These are phyloP conservation scores for Prunus yedoensis DNA, from an alignment of 331 rosid species.

Conservation along the genomic window DNA sequence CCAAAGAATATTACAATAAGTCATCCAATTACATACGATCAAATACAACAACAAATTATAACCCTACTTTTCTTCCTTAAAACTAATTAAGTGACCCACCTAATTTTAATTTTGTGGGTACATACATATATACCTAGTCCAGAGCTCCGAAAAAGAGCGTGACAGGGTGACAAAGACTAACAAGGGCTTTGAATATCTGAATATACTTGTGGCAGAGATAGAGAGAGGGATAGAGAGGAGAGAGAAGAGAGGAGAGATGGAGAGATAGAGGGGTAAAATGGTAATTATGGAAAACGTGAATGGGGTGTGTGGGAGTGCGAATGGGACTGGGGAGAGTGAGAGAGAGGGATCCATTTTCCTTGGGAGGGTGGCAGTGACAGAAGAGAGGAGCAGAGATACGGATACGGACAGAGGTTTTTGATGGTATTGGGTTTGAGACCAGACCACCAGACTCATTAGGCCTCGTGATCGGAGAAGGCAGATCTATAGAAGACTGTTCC, in stretches of 20 bases:
- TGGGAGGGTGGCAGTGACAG: slow-evolving; percentile 87
- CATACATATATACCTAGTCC: too few species aligned
- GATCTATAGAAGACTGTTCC: slow-evolving; percentile 99
- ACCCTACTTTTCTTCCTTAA: too few species aligned
- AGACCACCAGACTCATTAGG: slow-evolving; percentile 19
- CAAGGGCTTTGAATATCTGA: slow-evolving; percentile 1
- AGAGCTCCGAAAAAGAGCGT: background rate
- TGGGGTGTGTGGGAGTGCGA: slow-evolving; percentile 47
- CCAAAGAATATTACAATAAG: too few species aligned
- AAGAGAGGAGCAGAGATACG: slow-evolving; percentile 48
- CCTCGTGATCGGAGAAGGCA: slow-evolving; percentile 99
- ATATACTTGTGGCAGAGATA: background rate
- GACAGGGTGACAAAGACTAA: slow-evolving; percentile 16
- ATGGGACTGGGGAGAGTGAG: background rate
- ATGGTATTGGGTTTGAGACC: slow-evolving; percentile 23
- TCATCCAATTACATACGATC: fast-evolving
- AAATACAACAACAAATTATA: too few species aligned
- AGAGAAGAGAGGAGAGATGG: background rate
- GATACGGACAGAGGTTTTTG: slow-evolving; percentile 82
- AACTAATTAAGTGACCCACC: too few species aligned
- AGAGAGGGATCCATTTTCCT: slow-evolving; percentile 54
- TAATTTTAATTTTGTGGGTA: too few species aligned
- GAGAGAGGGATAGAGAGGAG: background rate
- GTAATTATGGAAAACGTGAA: too few species aligned
- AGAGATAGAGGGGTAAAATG: background rate